Evolutionary conservation across 176 grass and related monocot species (phyloP), one percentile per base, ranked within the genome.

Genomic region (Carex cristatella): DNA sequence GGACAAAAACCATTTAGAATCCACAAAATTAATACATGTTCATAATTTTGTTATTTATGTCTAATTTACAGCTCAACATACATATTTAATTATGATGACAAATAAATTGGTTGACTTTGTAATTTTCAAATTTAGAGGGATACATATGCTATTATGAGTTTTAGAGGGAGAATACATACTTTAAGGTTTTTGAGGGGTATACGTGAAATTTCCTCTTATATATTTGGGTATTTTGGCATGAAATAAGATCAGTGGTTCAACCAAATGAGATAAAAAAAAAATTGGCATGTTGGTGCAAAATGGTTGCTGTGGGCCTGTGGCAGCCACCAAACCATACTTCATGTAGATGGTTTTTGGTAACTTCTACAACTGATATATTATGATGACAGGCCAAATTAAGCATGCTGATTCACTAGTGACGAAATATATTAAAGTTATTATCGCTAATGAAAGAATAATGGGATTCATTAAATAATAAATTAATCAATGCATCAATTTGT

Each of bases 171-270:
- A 40, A 5, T 40, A 40, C 4, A 5, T 40, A 4, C 5, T 40
- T 40, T 40, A 40, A 40, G 38, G 38, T 40, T 40, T 40, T 40
- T 40, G 38, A 40, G 38, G 38, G 4, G 38, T 40, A 40, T 40
- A 40, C 38, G 38, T 40, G 38, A 40, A 40, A 40, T 40, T 40
- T 6, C 38, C 38, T 40, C 38, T 51, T 31, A 37, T 4, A 6
- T 53, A n/a, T 5, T 10, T 31, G 18, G 61, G 37, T 27, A 61
- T 51, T 69, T 67, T 19, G 16, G 5, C 23, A 83, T 51, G 38
- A 61, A 16, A 83, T 53, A 53, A 32, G 19, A 63, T 8, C 60
- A 83, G 81, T 83, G 35, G 81, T 83, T 83, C 46, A 83, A 83
- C 81, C 81, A 83, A 55, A 67, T 83, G 19, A 54, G 23, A 53